Conservation (phyloP, 345 rosid species). For the Nephelium lappaceum region DNA sequence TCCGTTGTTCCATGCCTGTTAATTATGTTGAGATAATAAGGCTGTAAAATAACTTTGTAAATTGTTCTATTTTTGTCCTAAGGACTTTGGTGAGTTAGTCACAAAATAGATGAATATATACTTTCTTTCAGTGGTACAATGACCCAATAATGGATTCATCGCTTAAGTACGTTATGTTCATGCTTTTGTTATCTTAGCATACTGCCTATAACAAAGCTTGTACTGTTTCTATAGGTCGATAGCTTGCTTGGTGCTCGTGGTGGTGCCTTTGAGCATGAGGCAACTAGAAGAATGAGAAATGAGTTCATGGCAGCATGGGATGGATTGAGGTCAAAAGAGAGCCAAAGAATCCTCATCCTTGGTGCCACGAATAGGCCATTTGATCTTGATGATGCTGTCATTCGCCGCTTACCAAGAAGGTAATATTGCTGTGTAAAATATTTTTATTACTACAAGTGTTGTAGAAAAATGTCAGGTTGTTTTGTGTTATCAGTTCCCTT, state of each 20-base stretch:
- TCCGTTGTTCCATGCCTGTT: neutral
- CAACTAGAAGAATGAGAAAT: conserved; percentile 98
- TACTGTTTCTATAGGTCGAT: conserved; percentile 62
- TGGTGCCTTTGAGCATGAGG: conserved; percentile 91
- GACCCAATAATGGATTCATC: neutral
- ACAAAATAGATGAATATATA: neutral
- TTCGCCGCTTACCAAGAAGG: conserved; percentile 98
- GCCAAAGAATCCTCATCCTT: conserved; percentile 93
- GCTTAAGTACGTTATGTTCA: neutral
- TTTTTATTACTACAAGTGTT: neutral
- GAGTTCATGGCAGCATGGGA: conserved; percentile 99
- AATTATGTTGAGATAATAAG: neutral
- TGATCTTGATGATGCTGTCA: conserved; percentile 99
- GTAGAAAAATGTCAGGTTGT: neutral
- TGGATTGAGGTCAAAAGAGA: conserved; percentile 93
- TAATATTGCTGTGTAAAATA: conserved; percentile 27
- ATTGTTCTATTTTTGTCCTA: neutral
- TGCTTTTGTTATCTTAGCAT: neutral
- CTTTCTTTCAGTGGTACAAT: conserved; percentile 7
- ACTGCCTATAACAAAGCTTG: neutral
- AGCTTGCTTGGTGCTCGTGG: conserved; percentile 99
- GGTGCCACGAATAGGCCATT: conserved; percentile 99
- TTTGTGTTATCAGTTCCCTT: neutral
- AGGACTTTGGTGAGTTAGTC: neutral
- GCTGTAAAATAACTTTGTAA: neutral